These are phyloP conservation scores for Trametes gibbosa DNA, from an alignment of 768 basidiomycete genomes.

Conservation along the genomic window DNA sequence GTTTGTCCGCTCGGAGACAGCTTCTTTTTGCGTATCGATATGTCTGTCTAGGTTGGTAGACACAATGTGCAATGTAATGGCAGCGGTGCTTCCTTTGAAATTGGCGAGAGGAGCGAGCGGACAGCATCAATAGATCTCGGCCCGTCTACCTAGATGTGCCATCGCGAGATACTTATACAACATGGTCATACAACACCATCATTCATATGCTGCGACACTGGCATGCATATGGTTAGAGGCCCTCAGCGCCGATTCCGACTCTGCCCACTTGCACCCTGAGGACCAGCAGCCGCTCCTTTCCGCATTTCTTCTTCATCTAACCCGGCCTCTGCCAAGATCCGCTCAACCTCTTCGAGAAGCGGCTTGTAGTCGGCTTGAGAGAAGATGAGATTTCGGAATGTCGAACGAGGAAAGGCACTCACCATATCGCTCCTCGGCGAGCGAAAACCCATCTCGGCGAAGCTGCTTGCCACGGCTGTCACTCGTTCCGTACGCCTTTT, in stretches of 20 bases:
- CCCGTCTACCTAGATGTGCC: no score
- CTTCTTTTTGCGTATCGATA: no score
- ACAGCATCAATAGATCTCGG: no score
- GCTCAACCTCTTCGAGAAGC: constrained; percentile 76
- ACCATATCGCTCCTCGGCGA: constrained; percentile 77
- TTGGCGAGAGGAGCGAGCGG: no score
- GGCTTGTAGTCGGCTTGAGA: constrained; percentile 74
- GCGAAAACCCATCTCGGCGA: constrained; percentile 70
- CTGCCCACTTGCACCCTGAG: constrained; percentile 35
- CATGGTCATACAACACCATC: no score
- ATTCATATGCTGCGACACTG: no score
- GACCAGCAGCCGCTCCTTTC: constrained; percentile 46
- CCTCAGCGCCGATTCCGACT: constrained; percentile 49
- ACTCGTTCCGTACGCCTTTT: constrained; percentile 57
- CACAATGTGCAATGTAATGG: no score
- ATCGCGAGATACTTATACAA: no score
- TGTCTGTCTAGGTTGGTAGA: no score
- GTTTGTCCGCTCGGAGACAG: no score
- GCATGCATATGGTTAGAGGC: no score
- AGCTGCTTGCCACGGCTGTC: constrained; percentile 77
- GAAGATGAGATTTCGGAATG: not conserved
- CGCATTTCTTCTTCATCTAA: constrained; percentile 82
- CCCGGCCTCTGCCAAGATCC: constrained; percentile 79
- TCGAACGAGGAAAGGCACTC: constrained; percentile 21
- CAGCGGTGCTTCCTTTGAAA: no score